phyloP scores from a whole-genome alignment of 2,329 filamentous ascomycete species.

The Stenocarpella maydis region DNA sequence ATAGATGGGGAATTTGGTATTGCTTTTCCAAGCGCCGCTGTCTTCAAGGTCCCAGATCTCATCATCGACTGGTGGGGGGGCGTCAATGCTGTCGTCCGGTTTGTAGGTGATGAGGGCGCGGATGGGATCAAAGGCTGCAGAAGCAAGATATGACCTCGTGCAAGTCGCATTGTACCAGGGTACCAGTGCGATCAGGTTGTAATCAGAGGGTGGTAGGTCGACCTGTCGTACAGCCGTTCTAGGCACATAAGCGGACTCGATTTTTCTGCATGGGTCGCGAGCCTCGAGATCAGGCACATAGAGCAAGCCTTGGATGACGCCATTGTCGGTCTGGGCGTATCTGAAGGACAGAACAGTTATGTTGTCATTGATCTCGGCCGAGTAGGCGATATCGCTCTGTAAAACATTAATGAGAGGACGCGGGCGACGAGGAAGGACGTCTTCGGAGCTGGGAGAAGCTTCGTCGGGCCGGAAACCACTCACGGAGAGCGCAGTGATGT shows the following conservation, averaged over 20 bases:
- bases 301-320: constrained; percentile 77
- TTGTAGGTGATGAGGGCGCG: constrained; percentile 71
- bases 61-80: constrained; percentile 72
- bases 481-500: constrained; percentile 65
- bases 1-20: constrained; percentile 83
- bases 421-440: background rate
- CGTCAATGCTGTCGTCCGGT: constrained; percentile 61
- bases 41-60: constrained; percentile 76
- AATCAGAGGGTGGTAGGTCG: constrained; percentile 74
- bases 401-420: constrained; percentile 23
- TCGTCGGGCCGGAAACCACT: constrained; percentile 41
- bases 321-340: constrained; percentile 65
- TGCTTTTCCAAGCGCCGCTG: constrained; percentile 72
- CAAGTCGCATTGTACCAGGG: constrained; percentile 85
- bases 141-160: constrained; percentile 74
- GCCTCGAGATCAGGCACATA: constrained; percentile 78
- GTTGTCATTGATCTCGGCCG: constrained; percentile 60
- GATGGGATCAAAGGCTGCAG: constrained; percentile 65
- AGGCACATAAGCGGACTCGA: constrained; percentile 73
- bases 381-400: constrained; percentile 59
- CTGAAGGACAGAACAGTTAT: constrained; percentile 80
- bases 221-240: constrained; percentile 74
- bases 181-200: constrained; percentile 81
- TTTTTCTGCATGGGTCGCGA: constrained; percentile 68
- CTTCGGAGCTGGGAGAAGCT: background rate